These are phyloP conservation scores for Salix exigua DNA, from an alignment of 345 rosid genomes.

Conservation along the genomic window DNA sequence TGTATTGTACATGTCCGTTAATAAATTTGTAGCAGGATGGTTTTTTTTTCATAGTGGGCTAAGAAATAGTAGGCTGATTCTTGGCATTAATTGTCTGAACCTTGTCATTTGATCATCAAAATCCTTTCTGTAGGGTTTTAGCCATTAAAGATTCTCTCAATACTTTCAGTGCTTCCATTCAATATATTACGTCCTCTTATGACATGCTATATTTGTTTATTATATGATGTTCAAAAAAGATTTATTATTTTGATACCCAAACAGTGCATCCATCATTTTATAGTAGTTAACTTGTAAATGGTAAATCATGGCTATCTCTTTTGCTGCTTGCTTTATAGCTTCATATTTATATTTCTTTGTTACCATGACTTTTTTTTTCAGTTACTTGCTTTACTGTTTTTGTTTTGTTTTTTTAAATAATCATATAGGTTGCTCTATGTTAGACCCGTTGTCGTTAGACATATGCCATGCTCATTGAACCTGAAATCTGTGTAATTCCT, in stretches of 20 bases:
- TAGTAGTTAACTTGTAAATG: background rate
- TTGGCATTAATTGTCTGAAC: background rate
- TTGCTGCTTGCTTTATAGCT: background rate
- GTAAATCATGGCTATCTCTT: background rate
- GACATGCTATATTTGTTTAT: background rate
- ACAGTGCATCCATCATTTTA: background rate
- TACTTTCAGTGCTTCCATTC: background rate
- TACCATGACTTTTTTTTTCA: background rate
- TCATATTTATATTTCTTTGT: background rate
- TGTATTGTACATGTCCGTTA: background rate
- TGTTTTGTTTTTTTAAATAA: too few species aligned
- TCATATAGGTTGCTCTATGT: background rate
- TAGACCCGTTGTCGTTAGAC: background rate
- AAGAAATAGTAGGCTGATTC: background rate
- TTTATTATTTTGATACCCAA: background rate
- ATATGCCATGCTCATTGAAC: background rate
- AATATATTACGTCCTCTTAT: background rate
- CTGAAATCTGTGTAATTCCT: background rate
- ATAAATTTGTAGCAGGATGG: background rate
- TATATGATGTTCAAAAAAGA: background rate
- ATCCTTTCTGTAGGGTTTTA: background rate
- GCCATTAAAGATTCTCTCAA: background rate
- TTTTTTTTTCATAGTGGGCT: background rate
- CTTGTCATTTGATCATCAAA: background rate
- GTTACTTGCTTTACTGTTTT: background rate